These are phyloP conservation scores for Cardiospermum halicacabum DNA, from an alignment of 345 rosid genomes.

Conservation along the genomic window DNA sequence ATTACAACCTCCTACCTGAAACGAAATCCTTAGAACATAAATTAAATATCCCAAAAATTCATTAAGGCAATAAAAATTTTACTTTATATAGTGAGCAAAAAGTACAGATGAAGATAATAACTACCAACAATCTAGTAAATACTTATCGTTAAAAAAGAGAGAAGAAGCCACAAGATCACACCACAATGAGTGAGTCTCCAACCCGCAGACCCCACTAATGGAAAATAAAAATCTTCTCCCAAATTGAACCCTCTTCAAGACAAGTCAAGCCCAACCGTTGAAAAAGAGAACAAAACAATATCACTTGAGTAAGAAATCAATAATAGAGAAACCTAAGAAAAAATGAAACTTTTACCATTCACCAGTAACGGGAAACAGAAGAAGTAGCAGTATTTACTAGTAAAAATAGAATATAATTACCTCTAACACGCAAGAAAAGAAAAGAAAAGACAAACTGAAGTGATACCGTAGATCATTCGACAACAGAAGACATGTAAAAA, in stretches of 20 bases:
- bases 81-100: neutral
- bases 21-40: conserved; percentile 50
- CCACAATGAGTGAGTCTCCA: conserved; percentile 7
- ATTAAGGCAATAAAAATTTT: conserved; percentile 19
- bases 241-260: conserved; percentile 15
- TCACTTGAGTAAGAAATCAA: conserved; percentile 20
- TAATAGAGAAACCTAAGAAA: neutral
- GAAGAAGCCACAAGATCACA: neutral
- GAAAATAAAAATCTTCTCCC: conserved; percentile 22
- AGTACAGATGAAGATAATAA: conserved; percentile 16
- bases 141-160: conserved; percentile 1
- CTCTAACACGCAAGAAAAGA: too few species aligned
- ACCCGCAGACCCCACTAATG: conserved; percentile 24
- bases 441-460: too few species aligned
- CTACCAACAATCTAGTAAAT: conserved; percentile 33
- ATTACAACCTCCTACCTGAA: conserved; percentile 40
- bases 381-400: too few species aligned
- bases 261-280: conserved; percentile 5
- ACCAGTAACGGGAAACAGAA: neutral
- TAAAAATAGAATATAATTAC: too few species aligned
- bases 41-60: conserved; percentile 24
- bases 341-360: conserved; percentile 14
- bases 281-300: conserved; percentile 12
- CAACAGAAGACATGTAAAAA: too few species aligned
- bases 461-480: too few species aligned